phyloP scores from a whole-genome alignment of 2,329 filamentous ascomycete genomes.

The Endoconidiophora polonica region DNA sequence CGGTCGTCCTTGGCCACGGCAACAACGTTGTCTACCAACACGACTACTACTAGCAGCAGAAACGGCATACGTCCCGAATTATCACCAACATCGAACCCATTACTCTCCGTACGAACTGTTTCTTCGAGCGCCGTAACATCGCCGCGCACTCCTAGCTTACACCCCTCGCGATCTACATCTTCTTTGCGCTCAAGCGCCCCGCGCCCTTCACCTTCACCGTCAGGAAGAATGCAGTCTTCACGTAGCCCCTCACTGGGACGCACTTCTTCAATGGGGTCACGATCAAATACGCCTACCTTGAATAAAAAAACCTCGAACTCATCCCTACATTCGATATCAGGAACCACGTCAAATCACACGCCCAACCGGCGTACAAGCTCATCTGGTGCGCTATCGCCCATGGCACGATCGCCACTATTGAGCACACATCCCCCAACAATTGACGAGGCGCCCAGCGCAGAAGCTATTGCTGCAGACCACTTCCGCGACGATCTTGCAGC shows the following conservation, averaged over 20 bases:
- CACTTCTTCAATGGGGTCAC: slow-evolving; percentile 21
- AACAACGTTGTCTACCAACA: slow-evolving; percentile 8
- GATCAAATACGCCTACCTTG: slow-evolving; percentile 33
- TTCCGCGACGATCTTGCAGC: slow-evolving; percentile 52
- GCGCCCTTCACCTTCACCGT: slow-evolving; percentile 25
- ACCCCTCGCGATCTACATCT: slow-evolving; percentile 8
- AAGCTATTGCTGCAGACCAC: slow-evolving; percentile 46
- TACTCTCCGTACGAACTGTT: not conserved
- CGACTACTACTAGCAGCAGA: slow-evolving; percentile 11
- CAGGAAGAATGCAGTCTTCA: slow-evolving; percentile 21
- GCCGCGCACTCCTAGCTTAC: slow-evolving; percentile 5
- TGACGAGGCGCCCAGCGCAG: slow-evolving; percentile 28
- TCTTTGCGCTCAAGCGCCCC: slow-evolving; percentile 22
- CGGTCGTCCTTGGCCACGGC: slow-evolving; percentile 9
- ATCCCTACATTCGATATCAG: slow-evolving; percentile 35
- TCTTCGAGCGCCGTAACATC: slow-evolving; percentile 1
- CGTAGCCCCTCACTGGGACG: slow-evolving; percentile 25
- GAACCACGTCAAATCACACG: slow-evolving; percentile 13
- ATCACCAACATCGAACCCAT: not conserved
- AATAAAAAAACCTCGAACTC: slow-evolving; percentile 40
- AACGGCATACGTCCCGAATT: slow-evolving; percentile 8
- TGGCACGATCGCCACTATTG: slow-evolving; percentile 22
- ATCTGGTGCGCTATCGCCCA: slow-evolving; percentile 29
- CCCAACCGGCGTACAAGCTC: slow-evolving; percentile 4
- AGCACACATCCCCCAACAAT: slow-evolving; percentile 16